These are phyloP conservation scores for Voacanga thouarsii DNA, from an alignment of 257 asterid genomes.

Conservation along the genomic window DNA sequence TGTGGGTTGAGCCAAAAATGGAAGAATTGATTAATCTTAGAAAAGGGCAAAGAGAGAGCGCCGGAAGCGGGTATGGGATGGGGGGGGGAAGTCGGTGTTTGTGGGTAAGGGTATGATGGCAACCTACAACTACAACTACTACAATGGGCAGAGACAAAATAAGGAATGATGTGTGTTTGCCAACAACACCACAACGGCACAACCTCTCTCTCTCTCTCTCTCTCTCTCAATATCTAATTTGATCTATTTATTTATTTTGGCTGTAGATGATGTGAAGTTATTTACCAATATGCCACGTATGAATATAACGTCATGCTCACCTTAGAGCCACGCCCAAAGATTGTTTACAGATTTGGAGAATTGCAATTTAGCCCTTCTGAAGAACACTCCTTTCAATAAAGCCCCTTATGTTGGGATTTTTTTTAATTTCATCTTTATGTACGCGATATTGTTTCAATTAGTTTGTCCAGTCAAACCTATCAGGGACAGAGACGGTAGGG, in stretches of 20 bases:
- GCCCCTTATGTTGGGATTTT: not conserved
- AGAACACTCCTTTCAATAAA: not conserved
- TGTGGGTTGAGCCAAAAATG: not conserved
- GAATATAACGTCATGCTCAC: constrained; percentile 11
- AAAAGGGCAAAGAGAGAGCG: no score
- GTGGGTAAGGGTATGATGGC: constrained; percentile 40
- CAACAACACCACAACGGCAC: constrained; percentile 27
- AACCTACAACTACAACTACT: constrained; percentile 22
- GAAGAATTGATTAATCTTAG: not conserved
- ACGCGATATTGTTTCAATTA: not conserved
- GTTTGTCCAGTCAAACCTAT: no score
- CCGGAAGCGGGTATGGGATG: not conserved
- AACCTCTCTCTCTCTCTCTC: not conserved
- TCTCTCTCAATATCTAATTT: constrained; percentile 1
- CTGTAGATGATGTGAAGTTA: not conserved
- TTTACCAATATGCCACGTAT: not conserved
- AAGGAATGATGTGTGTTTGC: constrained; percentile 65
- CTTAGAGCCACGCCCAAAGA: constrained; percentile 9
- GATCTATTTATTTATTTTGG: not conserved
- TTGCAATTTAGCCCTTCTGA: not conserved
- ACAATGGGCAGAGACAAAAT: constrained; percentile 43
- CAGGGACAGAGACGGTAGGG: no score
- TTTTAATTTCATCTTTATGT: not conserved
- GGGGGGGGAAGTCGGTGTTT: no score
- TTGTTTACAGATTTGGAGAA: not conserved